phyloP scores from a whole-genome alignment of 2,329 filamentous ascomycete genomes.

The Calonectria pseudoreteaudii region DNA sequence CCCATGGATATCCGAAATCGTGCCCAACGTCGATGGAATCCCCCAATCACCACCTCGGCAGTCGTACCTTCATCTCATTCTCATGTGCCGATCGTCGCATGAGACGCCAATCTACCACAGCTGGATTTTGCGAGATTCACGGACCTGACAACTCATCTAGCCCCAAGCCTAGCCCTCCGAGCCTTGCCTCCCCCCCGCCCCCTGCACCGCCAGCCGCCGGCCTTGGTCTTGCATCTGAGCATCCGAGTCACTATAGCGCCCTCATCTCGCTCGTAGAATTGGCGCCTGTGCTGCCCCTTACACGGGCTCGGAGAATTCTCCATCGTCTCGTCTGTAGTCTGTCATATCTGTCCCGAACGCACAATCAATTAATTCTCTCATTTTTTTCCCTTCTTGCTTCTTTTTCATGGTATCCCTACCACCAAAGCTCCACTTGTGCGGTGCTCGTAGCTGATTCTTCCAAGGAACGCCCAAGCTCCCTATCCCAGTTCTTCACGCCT shows the following conservation, averaged over 20 bases:
- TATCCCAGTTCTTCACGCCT: background rate
- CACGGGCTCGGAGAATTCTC: background rate
- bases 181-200: constrained; percentile 12
- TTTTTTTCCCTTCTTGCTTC: background rate
- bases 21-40: background rate
- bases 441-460: background rate
- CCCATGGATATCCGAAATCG: background rate
- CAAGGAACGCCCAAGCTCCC: background rate
- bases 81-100: constrained; percentile 27
- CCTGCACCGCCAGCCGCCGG: background rate
- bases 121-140: constrained; percentile 21
- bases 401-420: background rate
- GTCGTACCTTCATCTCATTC: background rate
- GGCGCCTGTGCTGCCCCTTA: background rate
- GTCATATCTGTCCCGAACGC: background rate
- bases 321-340: background rate
- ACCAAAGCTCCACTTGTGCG: background rate
- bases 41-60: background rate
- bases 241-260: background rate
- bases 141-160: constrained; percentile 31
- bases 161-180: constrained; percentile 7
- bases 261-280: constrained; percentile 1
- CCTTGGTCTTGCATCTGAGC: background rate
- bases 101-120: constrained; percentile 28
- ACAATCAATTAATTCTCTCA: background rate